Percentiles rank a stretch among this genome's conserved stretches.
Conservation (phyloP, 176 grass and related monocot genomes). For the Eragrostis curvula region DNA sequence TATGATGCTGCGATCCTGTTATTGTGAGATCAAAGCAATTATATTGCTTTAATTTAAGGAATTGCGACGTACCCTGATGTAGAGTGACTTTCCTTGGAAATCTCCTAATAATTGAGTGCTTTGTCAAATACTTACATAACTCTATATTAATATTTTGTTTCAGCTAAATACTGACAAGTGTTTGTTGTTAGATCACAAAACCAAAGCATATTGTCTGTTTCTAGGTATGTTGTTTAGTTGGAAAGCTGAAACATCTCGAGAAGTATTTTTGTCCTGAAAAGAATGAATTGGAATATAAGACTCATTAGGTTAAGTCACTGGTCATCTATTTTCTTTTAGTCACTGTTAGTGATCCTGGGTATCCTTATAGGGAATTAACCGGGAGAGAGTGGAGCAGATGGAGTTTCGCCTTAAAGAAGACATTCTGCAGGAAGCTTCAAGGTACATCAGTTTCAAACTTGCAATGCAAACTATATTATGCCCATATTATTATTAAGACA, state of each 20-base stretch:
- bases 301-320: constrained; percentile 13
- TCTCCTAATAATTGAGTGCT: constrained; percentile 6
- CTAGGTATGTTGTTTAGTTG: not conserved
- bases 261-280: not conserved
- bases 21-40: constrained; percentile 14
- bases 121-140: not conserved
- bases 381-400: constrained; percentile 98
- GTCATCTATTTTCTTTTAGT: constrained; percentile 22
- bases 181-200: not conserved
- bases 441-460: constrained; percentile 54
- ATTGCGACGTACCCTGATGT: not conserved
- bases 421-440: constrained; percentile 86
- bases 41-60: constrained; percentile 28
- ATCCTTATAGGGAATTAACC: constrained; percentile 86
- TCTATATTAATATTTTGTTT: not conserved
- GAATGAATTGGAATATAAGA: not conserved
- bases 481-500: constrained; percentile 28
- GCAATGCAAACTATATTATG: constrained; percentile 25
- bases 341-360: constrained; percentile 34
- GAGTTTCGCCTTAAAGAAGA: constrained; percentile 99
- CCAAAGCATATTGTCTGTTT: not conserved
- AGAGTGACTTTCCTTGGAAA: not conserved
- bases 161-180: not conserved
- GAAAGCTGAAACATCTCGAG: not conserved
- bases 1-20: constrained; percentile 27